Conservation (phyloP, 73 alveolate genomes). For the Uronychia binucleata region DNA sequence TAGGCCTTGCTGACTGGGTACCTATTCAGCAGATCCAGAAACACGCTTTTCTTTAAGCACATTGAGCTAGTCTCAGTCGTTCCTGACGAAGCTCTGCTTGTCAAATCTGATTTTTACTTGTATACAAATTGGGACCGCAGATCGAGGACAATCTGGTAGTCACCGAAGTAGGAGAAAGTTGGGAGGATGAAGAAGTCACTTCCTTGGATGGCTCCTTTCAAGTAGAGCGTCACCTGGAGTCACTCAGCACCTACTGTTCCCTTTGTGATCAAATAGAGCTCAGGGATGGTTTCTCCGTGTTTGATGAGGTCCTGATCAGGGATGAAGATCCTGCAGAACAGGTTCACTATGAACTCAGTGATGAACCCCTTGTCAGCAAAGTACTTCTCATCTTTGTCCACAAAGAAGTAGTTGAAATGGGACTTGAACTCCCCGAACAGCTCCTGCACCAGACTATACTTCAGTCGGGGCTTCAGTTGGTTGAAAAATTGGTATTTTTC, state of each 20-base stretch:
- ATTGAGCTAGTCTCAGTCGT: conserved; percentile 19
- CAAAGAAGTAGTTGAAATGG: conserved; percentile 49
- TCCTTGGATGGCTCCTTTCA: conserved; percentile 28
- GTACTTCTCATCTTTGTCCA: conserved; percentile 39
- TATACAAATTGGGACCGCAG: conserved; percentile 44
- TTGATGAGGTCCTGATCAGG: conserved; percentile 59
- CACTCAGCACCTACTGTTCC: conserved; percentile 25
- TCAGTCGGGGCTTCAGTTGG: conserved; percentile 54
- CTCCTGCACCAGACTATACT: conserved; percentile 40
- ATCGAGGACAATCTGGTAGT: conserved; percentile 39
- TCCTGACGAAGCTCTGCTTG: neutral
- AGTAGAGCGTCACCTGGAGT: conserved; percentile 5
- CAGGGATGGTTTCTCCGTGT: conserved; percentile 52
- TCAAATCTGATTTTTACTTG: conserved; percentile 23
- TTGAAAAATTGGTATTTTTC: conserved; percentile 38
- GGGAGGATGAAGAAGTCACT: conserved; percentile 57
- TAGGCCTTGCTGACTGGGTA: conserved; percentile 37
- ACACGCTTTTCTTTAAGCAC: conserved; percentile 37
- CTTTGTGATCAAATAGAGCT: conserved; percentile 48
- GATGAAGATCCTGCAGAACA: conserved; percentile 54
- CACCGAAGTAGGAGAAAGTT: conserved; percentile 69
- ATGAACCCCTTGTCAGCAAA: conserved; percentile 57
- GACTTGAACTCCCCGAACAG: conserved; percentile 42
- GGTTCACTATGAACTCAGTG: conserved; percentile 49
- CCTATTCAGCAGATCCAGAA: conserved; percentile 28